Conservation (phyloP, 257 asterid species). For the Solanum acaule region DNA sequence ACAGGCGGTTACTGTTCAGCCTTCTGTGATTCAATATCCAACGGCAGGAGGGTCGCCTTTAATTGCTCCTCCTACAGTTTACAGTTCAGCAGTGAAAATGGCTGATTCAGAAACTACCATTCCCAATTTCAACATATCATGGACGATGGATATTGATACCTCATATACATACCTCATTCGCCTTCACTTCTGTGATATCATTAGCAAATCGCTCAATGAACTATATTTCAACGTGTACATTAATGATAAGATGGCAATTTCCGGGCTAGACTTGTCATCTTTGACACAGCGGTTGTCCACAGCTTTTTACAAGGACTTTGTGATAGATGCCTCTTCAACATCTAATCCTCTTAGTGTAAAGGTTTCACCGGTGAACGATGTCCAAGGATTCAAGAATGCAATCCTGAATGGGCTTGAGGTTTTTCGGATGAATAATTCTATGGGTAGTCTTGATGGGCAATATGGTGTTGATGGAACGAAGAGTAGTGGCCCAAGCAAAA, state of each 20-base stretch:
- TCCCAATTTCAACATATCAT: constrained; percentile 68
- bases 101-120: constrained; percentile 47
- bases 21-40: constrained; percentile 52
- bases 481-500: constrained; percentile 21
- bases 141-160: constrained; percentile 57
- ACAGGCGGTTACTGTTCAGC: constrained; percentile 21
- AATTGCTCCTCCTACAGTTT: constrained; percentile 72
- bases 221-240: constrained; percentile 81
- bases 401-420: constrained; percentile 37
- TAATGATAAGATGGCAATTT: constrained; percentile 50
- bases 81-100: constrained; percentile 72
- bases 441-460: constrained; percentile 35
- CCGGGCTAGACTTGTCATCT: constrained; percentile 31
- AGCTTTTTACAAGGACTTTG: constrained; percentile 33
- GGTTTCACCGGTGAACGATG: constrained; percentile 28
- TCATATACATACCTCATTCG: constrained; percentile 67
- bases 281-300: constrained; percentile 12
- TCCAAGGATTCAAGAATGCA: constrained; percentile 25
- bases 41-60: constrained; percentile 63
- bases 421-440: constrained; percentile 30
- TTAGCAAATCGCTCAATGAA: constrained; percentile 65
- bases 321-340: constrained; percentile 22
- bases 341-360: constrained; percentile 21
- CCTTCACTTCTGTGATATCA: constrained; percentile 77
- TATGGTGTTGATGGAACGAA: constrained; percentile 24